Conservation (phyloP, 352 stramenopile species). For the Detonula confervacea region DNA sequence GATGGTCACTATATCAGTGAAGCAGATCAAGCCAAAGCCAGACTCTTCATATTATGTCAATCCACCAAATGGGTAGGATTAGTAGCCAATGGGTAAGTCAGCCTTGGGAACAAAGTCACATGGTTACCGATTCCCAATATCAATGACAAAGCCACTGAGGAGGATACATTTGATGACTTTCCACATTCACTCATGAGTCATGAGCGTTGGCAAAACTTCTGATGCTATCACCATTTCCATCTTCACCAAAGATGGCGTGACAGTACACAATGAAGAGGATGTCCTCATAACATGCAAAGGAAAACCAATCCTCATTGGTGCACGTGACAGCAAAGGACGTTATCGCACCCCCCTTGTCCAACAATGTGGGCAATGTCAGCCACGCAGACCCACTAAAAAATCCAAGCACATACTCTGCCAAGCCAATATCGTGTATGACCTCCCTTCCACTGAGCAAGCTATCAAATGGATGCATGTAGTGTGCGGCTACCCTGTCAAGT, state of each 20-base stretch:
- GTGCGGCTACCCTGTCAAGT: no score
- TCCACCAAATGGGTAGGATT: constrained; percentile 20
- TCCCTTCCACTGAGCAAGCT: no score
- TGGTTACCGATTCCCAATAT: not conserved
- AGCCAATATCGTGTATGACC: no score
- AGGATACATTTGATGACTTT: constrained; percentile 36
- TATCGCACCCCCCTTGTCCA: constrained; percentile 36
- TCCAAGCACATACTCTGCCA: not conserved
- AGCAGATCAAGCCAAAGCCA: not conserved
- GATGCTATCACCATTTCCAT: constrained; percentile 27
- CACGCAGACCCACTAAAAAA: constrained; percentile 9
- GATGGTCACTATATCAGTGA: constrained; percentile 1
- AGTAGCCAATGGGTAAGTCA: constrained; percentile 22
- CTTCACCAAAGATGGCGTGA: constrained; percentile 36
- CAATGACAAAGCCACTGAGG: constrained; percentile 4
- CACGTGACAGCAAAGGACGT: constrained; percentile 23
- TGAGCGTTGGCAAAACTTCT: constrained; percentile 10
- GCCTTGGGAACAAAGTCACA: constrained; percentile 11
- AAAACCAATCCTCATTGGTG: constrained; percentile 35
- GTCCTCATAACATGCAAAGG: constrained; percentile 38
- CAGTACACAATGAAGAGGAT: constrained; percentile 28
- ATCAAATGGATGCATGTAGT: no score
- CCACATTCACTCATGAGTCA: constrained; percentile 2
- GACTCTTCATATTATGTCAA: not conserved
- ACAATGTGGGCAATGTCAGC: constrained; percentile 26